phyloP scores from a whole-genome alignment of 1,284 basidiomycete species.

The Tylopilus orsonianus region DNA sequence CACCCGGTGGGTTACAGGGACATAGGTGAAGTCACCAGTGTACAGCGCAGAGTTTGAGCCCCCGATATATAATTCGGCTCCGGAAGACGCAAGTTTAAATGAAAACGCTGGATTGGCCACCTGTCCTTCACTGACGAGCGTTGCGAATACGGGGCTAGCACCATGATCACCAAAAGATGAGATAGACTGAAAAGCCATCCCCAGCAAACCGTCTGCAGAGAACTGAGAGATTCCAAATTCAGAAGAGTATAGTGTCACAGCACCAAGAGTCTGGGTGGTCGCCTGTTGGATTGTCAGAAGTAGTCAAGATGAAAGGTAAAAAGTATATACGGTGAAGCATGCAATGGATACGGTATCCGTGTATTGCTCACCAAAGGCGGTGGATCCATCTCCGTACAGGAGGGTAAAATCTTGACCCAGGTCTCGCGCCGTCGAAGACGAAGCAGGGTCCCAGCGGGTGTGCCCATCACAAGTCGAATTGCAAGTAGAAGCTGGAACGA shows the following conservation, averaged over 20 bases:
- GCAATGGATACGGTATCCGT: conserved; percentile 45
- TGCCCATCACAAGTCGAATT: conserved; percentile 32
- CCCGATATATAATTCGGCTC: conserved; percentile 41
- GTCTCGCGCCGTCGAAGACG: conserved; percentile 39
- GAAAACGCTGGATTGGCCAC: conserved; percentile 33
- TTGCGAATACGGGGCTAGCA: conserved; percentile 25
- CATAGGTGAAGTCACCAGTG: conserved; percentile 17
- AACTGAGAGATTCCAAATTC: conserved; percentile 19
- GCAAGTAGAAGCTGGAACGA: conserved; percentile 23
- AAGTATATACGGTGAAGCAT: conserved; percentile 26
- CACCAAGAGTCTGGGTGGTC: conserved; percentile 32
- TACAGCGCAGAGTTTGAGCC: conserved; percentile 24
- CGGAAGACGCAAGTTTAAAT: conserved; percentile 36
- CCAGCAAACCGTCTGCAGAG: conserved; percentile 34
- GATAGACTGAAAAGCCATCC: conserved; percentile 32
- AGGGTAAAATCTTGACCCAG: conserved; percentile 41
- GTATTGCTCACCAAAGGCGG: conserved; percentile 51
- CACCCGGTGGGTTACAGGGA: conserved; percentile 33
- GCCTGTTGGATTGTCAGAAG: conserved; percentile 18
- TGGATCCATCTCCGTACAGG: conserved; percentile 55
- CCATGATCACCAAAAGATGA: conserved; percentile 20
- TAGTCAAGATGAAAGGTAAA: neutral
- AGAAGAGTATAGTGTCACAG: conserved; percentile 27
- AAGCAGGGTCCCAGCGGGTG: conserved; percentile 32
- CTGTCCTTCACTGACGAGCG: conserved; percentile 22